Evolutionary conservation across 208 protist species (phyloP), one percentile per base, ranked within the genome.

Genomic region (Lotmaria passim): DNA sequence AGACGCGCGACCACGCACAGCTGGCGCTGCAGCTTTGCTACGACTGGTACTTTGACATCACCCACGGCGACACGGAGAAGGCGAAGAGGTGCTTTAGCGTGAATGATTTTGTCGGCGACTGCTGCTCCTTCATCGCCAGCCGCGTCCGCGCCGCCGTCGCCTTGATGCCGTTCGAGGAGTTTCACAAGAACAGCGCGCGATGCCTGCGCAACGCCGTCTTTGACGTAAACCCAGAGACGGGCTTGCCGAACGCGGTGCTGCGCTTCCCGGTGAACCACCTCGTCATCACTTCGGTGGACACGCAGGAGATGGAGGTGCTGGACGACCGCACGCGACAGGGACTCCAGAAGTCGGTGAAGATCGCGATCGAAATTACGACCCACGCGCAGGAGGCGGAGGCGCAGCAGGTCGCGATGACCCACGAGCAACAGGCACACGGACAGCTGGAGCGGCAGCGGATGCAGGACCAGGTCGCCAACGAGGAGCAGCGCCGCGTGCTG

Each of bases 321-420:
- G 97, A 98, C 82, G 88, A 93, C 56, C 83, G 95, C 46, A 98
- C 97, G 33, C 90, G 94, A 39, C 90, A 98, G 60, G 91, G 95
- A 11, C 78, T 99, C 14, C 93, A 98, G 57, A 97, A 98, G 83
- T 98, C 95, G 4, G 97, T 98, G 28, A 96, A 99, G 81, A 92
- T 98, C 52, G 97, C 97, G 23, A 98, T 99, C 71, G 94, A 98
- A 74, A 98, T 98, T 57, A 96, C 97, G 17, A 98, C 96, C 15
- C 95, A 96, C 59, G 94, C 93, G 17, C 96, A 98, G 82, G 94
- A 99, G 82, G 87, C 89, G 14, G 76, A 86, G 46, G 96, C 97
- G 34, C 79, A 90, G 67, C 96, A 98, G 73, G 81, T 97, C 59
- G 96, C 97, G 41, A 78, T 86, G 52, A 83, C 84, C 10, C 74